These are phyloP conservation scores for Gamsiella multidivaricata DNA, from an alignment of 192 early-diverging fungal species.

Conservation along the genomic window DNA sequence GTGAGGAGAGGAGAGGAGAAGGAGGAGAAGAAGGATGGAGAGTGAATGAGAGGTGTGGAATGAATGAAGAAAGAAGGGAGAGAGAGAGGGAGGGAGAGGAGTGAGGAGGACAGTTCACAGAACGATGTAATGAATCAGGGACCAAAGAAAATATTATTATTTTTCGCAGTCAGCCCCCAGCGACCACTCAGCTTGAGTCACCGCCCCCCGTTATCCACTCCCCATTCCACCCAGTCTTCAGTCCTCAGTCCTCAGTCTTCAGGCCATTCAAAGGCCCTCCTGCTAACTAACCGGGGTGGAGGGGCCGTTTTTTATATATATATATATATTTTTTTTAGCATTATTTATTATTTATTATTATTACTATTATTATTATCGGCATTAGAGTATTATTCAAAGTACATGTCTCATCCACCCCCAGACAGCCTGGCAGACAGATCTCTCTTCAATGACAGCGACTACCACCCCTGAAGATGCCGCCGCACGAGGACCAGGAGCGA, in stretches of 20 bases:
- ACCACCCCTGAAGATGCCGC: slow-evolving; percentile 38
- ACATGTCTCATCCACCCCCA: neutral
- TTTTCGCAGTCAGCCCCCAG: slow-evolving; percentile 3
- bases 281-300: neutral
- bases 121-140: neutral
- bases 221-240: no score
- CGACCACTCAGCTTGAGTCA: slow-evolving; percentile 36
- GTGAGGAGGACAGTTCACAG: slow-evolving; percentile 9
- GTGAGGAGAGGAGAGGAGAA: neutral
- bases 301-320: neutral
- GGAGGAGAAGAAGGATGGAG: neutral
- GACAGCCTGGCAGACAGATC: neutral
- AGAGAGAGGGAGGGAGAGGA: neutral
- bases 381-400: neutral
- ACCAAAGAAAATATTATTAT: neutral
- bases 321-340: no score
- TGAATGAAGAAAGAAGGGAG: slow-evolving; percentile 1
- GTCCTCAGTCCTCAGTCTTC: no score
- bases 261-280: neutral
- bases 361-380: slow-evolving; percentile 2
- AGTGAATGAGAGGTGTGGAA: slow-evolving; percentile 3
- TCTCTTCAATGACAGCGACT: no score
- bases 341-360: no score
- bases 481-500: slow-evolving; percentile 18
- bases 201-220: neutral